Base-by-base conservation (phyloP, 495 filamentous ascomycete genomes). In the Cryomyces minteri region DNA sequence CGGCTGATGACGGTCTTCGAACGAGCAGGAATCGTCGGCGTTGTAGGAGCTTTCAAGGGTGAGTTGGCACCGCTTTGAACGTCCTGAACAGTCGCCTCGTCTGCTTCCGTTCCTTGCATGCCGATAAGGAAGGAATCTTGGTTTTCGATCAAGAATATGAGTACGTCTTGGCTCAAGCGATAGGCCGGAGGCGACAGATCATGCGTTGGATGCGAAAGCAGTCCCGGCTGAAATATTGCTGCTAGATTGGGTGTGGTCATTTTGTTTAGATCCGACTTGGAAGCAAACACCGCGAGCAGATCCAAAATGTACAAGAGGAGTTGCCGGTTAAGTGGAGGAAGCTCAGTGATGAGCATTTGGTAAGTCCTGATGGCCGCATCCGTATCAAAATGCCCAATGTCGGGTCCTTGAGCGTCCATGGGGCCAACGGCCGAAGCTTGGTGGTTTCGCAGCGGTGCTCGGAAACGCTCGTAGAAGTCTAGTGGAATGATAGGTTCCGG, bases 121-220 rank as follows among this genome's bases (percentile, higher is more conserved):
- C 87, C 87, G 43, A 95, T 88, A 44, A 71, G 52, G 54, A 71
- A 71, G 52, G 67, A 60, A 49, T 72, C 78, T 46, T 95, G 88
- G 53, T 99, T 94, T 58, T 95, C 86, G 49, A 99, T 99, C 50
- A 99, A 65, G 59, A 96, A 99, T 29, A 96, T 93, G 56, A 99
- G 73, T 36, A 99, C 90, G 55, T 92, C 86, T 63, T 99, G 90
- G 51, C 90, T 96, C 25, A 96, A 65, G 33, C 84, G 80, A 56
- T 99, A 99, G 51, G 94, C 88, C 14, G 79, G 71, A 5, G 90
- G 90, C 6, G 82, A 74, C 87, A 99, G 94, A 52, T 94, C 87
- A 60, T 99, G 90, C 32, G 73, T 67, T 4, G 90, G 90, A 61
- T 96, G 90, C 8, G 87, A 92, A 18, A 99, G 72, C 63, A 99